Percentiles rank a stretch among this genome's conserved stretches.
Evolutionary conservation across 2,329 filamentous ascomycete genomes (phyloP).

Genomic region (Cladosporium oxysporum): DNA sequence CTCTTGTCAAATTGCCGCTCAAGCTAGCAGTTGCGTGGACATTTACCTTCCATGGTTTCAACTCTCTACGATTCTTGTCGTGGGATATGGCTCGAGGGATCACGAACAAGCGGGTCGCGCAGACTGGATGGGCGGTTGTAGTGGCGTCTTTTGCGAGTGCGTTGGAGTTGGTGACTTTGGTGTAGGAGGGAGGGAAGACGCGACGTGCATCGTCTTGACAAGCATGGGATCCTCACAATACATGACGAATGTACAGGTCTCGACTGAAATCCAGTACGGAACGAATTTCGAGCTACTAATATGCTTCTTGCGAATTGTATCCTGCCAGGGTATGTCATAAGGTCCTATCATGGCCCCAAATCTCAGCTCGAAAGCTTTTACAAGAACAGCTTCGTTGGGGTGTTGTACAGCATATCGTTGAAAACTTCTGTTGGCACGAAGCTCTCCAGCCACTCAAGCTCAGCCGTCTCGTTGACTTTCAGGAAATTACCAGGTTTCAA

Average conservation of each 20-base stretch:
- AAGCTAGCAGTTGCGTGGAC: constrained; percentile 5
- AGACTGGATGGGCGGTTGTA: constrained; percentile 8
- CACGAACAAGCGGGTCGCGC: not conserved
- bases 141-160: not conserved
- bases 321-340: not conserved
- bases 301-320: not conserved
- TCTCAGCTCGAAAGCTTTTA: not conserved
- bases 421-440: not conserved
- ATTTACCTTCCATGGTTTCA: constrained; percentile 5
- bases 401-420: not conserved
- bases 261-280: not conserved
- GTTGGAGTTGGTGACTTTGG: not conserved
- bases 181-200: not conserved
- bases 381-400: not conserved
- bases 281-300: not conserved
- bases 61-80: not conserved
- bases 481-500: not conserved
- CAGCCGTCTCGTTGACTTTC: not conserved
- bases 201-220: not conserved
- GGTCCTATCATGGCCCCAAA: not conserved
- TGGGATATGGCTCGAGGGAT: constrained; percentile 3
- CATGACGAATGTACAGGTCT: not conserved
- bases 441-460: not conserved
- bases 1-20: not conserved
- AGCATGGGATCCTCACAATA: not conserved